Evolutionary conservation across 257 asterid species (phyloP).

Genomic region (Marsdenia floribunda): DNA sequence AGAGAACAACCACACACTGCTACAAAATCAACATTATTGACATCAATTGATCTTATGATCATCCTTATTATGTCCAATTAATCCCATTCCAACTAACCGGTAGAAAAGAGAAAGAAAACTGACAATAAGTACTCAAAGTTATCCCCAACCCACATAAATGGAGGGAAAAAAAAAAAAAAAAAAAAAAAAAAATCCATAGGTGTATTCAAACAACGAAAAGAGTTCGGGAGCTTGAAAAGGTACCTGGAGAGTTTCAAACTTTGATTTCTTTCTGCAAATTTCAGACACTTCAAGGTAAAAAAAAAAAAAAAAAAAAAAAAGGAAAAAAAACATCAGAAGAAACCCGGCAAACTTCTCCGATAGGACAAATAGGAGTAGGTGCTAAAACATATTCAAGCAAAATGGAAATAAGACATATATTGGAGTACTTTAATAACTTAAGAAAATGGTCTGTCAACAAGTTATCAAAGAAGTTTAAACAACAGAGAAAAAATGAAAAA

Average conservation of each 20-base stretch:
- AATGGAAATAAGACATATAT: neutral
- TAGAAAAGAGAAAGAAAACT: neutral
- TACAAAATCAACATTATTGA: neutral
- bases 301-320: no score
- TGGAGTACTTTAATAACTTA: neutral
- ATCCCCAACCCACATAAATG: neutral
- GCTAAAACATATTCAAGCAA: neutral
- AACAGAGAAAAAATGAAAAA: neutral
- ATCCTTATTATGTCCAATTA: neutral
- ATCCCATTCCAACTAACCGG: neutral
- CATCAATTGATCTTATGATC: neutral
- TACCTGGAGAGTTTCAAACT: constrained; percentile 48
- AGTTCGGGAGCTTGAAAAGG: constrained; percentile 43
- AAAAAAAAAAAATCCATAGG: neutral
- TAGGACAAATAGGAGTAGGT: neutral
- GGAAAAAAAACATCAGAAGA: constrained; percentile 25
- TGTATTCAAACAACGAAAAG: neutral
- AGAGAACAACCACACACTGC: neutral
- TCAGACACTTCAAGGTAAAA: constrained; percentile 30
- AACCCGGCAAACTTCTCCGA: constrained; percentile 1
- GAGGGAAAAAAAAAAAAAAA: neutral
- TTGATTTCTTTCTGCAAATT: constrained; percentile 45
- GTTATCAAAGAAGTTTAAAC: constrained; percentile 3
- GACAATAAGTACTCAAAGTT: neutral
- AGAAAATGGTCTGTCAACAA: constrained; percentile 14